Percentiles rank a stretch among this genome's conserved stretches.
phyloP scores from a whole-genome alignment of 495 filamentous ascomycete species.

The Symbiotaphrina buchneri region DNA sequence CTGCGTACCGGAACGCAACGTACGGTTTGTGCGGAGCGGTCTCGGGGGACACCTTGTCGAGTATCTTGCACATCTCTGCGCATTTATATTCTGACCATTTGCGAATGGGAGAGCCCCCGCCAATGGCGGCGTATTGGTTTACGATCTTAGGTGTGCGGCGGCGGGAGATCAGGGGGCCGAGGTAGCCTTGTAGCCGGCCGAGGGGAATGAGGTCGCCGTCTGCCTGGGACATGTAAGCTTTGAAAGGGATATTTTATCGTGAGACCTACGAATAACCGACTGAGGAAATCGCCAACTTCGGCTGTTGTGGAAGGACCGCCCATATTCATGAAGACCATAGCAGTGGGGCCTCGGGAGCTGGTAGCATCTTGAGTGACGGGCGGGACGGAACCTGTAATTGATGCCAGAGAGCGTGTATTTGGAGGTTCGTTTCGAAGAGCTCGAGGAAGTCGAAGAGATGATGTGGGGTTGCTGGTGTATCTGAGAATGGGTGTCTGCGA shows the following conservation, averaged over 20 bases:
- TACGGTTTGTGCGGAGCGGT: constrained; percentile 97
- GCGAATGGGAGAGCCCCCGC: constrained; percentile 88
- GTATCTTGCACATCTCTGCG: constrained; percentile 81
- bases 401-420: not conserved
- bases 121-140: constrained; percentile 86
- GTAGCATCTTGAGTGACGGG: constrained; percentile 52
- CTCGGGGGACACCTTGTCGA: constrained; percentile 73
- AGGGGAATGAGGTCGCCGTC: constrained; percentile 94
- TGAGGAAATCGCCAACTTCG: constrained; percentile 85
- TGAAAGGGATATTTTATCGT: not conserved
- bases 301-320: constrained; percentile 75
- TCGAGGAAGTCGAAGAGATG: constrained; percentile 7
- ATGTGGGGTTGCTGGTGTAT: constrained; percentile 5
- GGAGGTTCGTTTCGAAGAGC: constrained; percentile 7
- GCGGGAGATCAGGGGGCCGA: constrained; percentile 67
- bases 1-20: constrained; percentile 93
- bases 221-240: constrained; percentile 25
- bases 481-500: constrained; percentile 9
- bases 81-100: constrained; percentile 95
- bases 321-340: constrained; percentile 99
- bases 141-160: constrained; percentile 88
- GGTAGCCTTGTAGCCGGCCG: constrained; percentile 72
- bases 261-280: constrained; percentile 60
- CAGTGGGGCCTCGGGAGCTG: constrained; percentile 49
- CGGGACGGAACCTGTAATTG: constrained; percentile 18